Conservation (phyloP, 2,329 filamentous ascomycete species). For the Aspergillus ochraceoroseus region DNA sequence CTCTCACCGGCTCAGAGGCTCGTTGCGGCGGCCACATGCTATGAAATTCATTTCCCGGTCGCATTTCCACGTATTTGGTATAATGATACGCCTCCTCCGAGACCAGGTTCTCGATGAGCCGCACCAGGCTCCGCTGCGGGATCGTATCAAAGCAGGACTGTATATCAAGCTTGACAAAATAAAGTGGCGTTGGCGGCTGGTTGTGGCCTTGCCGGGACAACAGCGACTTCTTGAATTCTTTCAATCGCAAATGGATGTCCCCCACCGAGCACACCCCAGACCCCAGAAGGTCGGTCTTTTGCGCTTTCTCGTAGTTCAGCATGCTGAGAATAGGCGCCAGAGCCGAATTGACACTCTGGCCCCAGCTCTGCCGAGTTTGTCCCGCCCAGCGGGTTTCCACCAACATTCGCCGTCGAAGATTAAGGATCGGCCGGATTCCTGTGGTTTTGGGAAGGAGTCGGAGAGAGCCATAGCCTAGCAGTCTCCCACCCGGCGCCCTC, state of each 20-base stretch:
- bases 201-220: neutral
- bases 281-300: constrained; percentile 61
- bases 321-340: constrained; percentile 70
- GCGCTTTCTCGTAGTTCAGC: constrained; percentile 68
- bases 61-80: constrained; percentile 69
- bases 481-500: constrained; percentile 56
- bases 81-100: constrained; percentile 62
- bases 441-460: constrained; percentile 75
- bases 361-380: constrained; percentile 48
- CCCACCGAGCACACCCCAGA: constrained; percentile 74
- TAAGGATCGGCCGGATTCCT: constrained; percentile 79
- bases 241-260: constrained; percentile 71
- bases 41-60: constrained; percentile 40
- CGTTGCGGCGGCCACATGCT: constrained; percentile 19
- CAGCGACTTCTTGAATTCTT: constrained; percentile 55
- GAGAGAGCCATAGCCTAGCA: constrained; percentile 71
- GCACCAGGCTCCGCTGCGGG: constrained; percentile 69
- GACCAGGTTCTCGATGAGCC: constrained; percentile 57
- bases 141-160: constrained; percentile 93
- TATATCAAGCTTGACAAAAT: constrained; percentile 90
- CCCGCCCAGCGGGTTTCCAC: constrained; percentile 48
- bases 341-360: constrained; percentile 63
- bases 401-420: constrained; percentile 64
- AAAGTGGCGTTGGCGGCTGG: constrained; percentile 55
- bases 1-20: constrained; percentile 23